Conservation (phyloP, 2,329 filamentous ascomycete species). For the Claviceps sp. region DNA sequence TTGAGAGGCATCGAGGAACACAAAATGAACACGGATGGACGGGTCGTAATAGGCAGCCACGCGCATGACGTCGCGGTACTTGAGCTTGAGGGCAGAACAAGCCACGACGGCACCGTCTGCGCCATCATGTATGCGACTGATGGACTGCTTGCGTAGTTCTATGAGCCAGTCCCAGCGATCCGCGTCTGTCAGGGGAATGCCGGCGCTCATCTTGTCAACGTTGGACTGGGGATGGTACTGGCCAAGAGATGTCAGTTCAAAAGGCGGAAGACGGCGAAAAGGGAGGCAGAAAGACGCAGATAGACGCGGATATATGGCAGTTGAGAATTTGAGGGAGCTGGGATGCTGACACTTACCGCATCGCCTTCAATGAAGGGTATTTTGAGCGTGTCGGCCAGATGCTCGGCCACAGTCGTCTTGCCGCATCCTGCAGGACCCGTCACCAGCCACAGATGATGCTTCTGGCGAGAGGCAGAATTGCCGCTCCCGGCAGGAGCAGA, state of each 20-base stretch:
- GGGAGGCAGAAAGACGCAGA: too few species aligned
- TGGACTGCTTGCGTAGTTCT: conserved; percentile 55
- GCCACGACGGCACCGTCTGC: conserved; percentile 77
- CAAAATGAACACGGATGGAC: conserved; percentile 72
- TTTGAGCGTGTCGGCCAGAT: conserved; percentile 47
- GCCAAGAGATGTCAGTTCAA: neutral
- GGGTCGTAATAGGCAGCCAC: conserved; percentile 65
- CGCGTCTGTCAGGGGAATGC: conserved; percentile 74
- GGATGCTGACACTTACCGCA: conserved; percentile 36
- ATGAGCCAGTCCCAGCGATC: conserved; percentile 98
- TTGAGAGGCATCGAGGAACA: conserved; percentile 75
- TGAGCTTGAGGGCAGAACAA: conserved; percentile 91
- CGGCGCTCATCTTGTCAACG: conserved; percentile 80
- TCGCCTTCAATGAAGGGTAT: conserved; percentile 68
- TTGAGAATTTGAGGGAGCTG: too few species aligned
- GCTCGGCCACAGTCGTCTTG: conserved; percentile 61
- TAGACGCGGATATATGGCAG: too few species aligned
- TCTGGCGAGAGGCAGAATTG: conserved; percentile 19
- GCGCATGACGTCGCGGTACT: conserved; percentile 86
- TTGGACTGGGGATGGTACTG: conserved; percentile 67
- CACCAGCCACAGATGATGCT: conserved; percentile 67
- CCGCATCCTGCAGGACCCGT: conserved; percentile 69
- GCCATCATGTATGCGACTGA: conserved; percentile 40
- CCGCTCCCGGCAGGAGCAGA: conserved; percentile 15
- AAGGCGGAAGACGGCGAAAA: too few species aligned